phyloP scores from a whole-genome alignment of 1,284 basidiomycete genomes.

The Bothia castanella region DNA sequence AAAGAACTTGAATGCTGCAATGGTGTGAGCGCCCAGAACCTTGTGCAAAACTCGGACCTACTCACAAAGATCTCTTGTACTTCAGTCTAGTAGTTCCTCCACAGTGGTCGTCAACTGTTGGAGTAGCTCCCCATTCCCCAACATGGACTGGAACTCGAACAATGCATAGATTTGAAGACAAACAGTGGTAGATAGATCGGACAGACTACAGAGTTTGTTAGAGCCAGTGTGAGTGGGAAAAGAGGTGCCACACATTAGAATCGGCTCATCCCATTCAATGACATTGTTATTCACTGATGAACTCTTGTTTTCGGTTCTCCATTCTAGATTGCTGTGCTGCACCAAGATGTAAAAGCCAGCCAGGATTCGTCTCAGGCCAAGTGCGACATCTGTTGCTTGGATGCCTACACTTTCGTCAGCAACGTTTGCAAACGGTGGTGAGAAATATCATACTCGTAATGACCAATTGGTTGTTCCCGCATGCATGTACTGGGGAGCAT shows the following conservation, averaged over 20 bases:
- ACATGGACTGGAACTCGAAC: conserved; percentile 11
- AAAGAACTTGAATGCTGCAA: conserved; percentile 3
- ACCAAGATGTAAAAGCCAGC: too few species aligned
- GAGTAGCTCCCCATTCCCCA: conserved; percentile 13
- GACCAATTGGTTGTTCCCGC: neutral
- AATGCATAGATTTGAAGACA: conserved; percentile 9
- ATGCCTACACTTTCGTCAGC: conserved; percentile 3
- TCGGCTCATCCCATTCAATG: conserved; percentile 10
- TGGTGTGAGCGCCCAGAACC: neutral
- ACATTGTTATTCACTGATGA: neutral
- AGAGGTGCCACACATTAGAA: conserved; percentile 4
- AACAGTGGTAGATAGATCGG: conserved; percentile 6
- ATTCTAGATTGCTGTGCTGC: too few species aligned
- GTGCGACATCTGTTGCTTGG: neutral
- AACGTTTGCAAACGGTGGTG: neutral
- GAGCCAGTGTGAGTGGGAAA: too few species aligned
- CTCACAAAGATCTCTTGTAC: neutral
- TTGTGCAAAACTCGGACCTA: neutral
- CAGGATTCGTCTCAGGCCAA: too few species aligned
- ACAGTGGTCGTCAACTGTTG: neutral
- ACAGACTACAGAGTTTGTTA: conserved; percentile 3
- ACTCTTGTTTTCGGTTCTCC: neutral
- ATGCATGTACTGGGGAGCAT: too few species aligned
- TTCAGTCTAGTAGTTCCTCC: conserved; percentile 4
- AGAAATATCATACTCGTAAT: neutral